Conservation (phyloP, 1,284 basidiomycete genomes). For the Pseudozyma sp. region DNA sequence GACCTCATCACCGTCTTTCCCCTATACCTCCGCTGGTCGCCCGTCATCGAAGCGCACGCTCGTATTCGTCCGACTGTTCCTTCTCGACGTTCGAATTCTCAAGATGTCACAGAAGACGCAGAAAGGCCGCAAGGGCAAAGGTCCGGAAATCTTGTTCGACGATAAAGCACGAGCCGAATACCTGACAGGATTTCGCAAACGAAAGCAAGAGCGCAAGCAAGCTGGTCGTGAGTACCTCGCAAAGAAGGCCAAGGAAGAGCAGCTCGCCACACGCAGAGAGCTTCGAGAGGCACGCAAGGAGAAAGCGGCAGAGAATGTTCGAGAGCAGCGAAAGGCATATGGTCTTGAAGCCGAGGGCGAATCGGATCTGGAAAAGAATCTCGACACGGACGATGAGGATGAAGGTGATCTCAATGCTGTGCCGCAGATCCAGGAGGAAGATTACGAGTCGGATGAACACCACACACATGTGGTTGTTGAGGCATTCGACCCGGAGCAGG, state of each 20-base stretch:
- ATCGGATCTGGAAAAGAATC: conserved; percentile 41
- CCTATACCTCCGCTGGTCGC: background rate
- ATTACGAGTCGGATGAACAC: conserved; percentile 51
- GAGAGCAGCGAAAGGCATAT: conserved; percentile 53
- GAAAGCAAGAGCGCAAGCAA: conserved; percentile 64
- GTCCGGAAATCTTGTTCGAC: conserved; percentile 59
- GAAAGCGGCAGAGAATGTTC: conserved; percentile 62
- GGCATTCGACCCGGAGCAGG: conserved; percentile 50
- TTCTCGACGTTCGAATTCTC: background rate
- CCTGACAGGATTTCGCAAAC: conserved; percentile 66
- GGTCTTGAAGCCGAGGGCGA: conserved; percentile 57
- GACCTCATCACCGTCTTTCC: background rate
- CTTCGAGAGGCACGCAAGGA: conserved; percentile 53
- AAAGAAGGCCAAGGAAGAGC: conserved; percentile 54
- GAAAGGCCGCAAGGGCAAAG: conserved; percentile 38
- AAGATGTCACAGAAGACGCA: conserved; percentile 16
- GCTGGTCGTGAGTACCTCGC: conserved; percentile 57
- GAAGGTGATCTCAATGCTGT: conserved; percentile 28
- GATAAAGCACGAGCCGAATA: conserved; percentile 63
- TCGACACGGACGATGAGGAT: conserved; percentile 20
- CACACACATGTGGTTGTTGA: conserved; percentile 53
- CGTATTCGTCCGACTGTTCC: too few species aligned
- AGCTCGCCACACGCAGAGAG: conserved; percentile 39
- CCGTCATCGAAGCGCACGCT: background rate
- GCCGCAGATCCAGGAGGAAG: conserved; percentile 31